Evolutionary conservation across 2,329 filamentous ascomycete genomes (phyloP).

Genomic region (Aspergillus tanneri): DNA sequence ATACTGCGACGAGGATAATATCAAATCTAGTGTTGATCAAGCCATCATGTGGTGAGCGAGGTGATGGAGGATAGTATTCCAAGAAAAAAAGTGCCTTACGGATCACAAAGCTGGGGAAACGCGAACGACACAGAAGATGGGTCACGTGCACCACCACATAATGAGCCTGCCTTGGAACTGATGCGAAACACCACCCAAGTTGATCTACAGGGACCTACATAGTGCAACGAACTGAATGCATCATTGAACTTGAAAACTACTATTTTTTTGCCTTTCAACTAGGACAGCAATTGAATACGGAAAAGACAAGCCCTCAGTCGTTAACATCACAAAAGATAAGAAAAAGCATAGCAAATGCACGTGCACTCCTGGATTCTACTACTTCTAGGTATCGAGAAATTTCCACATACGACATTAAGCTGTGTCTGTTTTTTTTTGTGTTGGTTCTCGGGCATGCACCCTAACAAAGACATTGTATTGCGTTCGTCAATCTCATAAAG

Average conservation of each 20-base stretch:
- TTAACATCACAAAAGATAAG: conserved; percentile 29
- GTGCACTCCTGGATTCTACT: conserved; percentile 32
- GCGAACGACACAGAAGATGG: conserved; percentile 23
- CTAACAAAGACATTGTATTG: conserved; percentile 36
- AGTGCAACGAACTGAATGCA: background rate
- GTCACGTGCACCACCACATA: conserved; percentile 13
- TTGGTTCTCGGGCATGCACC: conserved; percentile 20
- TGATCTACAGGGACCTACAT: no score
- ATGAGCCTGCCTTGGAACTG: no score
- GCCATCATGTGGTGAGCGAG: conserved; percentile 2
- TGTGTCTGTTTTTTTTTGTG: conserved; percentile 29
- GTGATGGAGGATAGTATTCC: background rate
- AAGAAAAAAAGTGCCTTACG: conserved; percentile 11
- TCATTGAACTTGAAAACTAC: conserved; percentile 20
- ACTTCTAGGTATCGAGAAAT: conserved; percentile 28
- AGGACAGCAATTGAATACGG: conserved; percentile 26
- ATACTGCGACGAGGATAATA: background rate
- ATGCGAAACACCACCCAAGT: no score
- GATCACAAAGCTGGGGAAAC: conserved; percentile 20
- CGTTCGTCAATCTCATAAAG: conserved; percentile 47
- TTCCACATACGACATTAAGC: conserved; percentile 34
- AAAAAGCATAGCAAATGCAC: conserved; percentile 31
- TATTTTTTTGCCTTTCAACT: conserved; percentile 34
- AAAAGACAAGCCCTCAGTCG: conserved; percentile 30
- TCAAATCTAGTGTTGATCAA: background rate